phyloP scores from a whole-genome alignment of 768 basidiomycete species.

The Galerina marginata region DNA sequence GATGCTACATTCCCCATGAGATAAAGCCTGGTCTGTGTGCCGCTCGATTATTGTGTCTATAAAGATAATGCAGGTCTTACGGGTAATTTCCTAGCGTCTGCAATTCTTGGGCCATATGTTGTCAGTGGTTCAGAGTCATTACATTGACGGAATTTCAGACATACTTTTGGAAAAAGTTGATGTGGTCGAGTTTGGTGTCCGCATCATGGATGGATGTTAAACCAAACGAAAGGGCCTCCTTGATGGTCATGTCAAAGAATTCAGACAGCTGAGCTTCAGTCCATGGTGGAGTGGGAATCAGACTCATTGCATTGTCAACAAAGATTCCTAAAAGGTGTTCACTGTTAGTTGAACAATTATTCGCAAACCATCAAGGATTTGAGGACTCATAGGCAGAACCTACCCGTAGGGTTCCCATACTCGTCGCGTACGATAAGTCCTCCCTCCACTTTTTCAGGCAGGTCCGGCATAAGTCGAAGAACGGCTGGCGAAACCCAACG shows the following conservation, averaged over 20 bases:
- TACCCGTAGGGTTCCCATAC: slow-evolving; percentile 72
- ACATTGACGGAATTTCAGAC: slow-evolving; percentile 19
- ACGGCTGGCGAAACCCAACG: slow-evolving; percentile 84
- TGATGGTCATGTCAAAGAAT: slow-evolving; percentile 67
- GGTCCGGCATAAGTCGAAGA: slow-evolving; percentile 61
- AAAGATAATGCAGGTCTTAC: slow-evolving; percentile 41
- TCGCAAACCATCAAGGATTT: not conserved
- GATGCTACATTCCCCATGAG: slow-evolving; percentile 61
- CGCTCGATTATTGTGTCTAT: not conserved
- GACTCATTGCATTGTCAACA: slow-evolving; percentile 85
- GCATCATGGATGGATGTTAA: slow-evolving; percentile 92
- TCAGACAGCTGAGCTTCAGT: slow-evolving; percentile 59
- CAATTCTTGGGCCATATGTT: slow-evolving; percentile 53
- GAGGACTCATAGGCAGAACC: slow-evolving; percentile 3
- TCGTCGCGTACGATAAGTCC: slow-evolving; percentile 74
- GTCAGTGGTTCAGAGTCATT: slow-evolving; percentile 1
- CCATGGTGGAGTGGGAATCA: slow-evolving; percentile 72
- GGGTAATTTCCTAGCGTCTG: slow-evolving; percentile 70
- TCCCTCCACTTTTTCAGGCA: slow-evolving; percentile 72
- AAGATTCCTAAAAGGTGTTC: slow-evolving; percentile 60
- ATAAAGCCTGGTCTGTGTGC: slow-evolving; percentile 59
- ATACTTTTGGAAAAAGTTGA: slow-evolving; percentile 71
- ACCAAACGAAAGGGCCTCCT: slow-evolving; percentile 77
- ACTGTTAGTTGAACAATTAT: not conserved
- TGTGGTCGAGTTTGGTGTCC: slow-evolving; percentile 47